These are phyloP conservation scores for Polymyxa betae DNA, from an alignment of 208 protist species.

Conservation along the genomic window DNA sequence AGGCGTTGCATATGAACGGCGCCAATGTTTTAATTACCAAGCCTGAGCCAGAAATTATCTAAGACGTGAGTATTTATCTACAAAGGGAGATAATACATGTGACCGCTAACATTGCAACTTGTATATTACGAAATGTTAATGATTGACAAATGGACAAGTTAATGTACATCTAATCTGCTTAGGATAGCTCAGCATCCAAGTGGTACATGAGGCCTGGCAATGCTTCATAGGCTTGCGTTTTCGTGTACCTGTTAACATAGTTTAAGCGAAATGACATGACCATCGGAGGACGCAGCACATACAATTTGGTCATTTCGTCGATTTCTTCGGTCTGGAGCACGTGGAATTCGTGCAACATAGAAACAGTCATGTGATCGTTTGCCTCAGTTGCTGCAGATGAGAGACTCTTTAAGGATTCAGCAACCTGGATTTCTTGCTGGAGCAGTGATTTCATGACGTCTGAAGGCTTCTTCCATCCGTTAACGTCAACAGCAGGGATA, in stretches of 20 bases:
- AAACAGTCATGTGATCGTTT: constrained; percentile 11
- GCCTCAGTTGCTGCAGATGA: neutral
- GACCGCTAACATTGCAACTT: no score
- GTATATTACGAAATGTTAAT: no score
- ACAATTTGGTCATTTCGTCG: constrained; percentile 17
- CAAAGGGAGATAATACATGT: no score
- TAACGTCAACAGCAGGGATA: neutral
- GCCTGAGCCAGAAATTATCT: no score
- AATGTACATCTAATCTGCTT: no score
- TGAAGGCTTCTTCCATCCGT: neutral
- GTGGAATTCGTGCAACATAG: constrained; percentile 25
- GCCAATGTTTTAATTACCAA: no score
- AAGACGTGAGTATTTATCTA: no score
- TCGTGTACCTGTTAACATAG: neutral
- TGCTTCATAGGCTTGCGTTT: constrained; percentile 42
- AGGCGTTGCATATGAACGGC: no score
- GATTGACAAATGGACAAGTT: no score
- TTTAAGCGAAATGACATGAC: neutral
- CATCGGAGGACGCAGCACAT: neutral
- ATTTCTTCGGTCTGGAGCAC: constrained; percentile 12
- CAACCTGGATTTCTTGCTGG: neutral
- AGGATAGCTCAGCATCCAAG: neutral
- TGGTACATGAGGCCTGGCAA: constrained; percentile 7
- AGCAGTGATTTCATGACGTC: constrained; percentile 40
- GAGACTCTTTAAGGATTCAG: neutral